Evolutionary conservation across 192 early-diverging fungal species (phyloP).

Genomic region (Allomyces macrogynus): DNA sequence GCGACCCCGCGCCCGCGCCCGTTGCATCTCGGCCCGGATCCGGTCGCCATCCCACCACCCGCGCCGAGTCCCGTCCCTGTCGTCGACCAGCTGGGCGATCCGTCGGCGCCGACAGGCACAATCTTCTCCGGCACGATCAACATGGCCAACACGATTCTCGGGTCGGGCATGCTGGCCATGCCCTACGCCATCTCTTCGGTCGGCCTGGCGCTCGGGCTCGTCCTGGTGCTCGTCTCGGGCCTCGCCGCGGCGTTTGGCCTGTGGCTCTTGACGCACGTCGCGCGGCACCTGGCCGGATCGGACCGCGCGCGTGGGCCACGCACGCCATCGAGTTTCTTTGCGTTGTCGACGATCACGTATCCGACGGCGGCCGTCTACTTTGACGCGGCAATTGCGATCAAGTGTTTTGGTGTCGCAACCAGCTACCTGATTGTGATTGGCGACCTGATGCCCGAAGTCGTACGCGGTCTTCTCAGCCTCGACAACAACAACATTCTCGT

Average conservation of each 20-base stretch:
- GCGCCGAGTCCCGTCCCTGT: too few species aligned
- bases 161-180: slow-evolving; percentile 97
- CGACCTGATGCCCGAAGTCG: slow-evolving; percentile 68
- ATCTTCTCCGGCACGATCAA: slow-evolving; percentile 31
- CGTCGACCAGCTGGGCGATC: too few species aligned
- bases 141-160: slow-evolving; percentile 86
- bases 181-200: slow-evolving; percentile 66
- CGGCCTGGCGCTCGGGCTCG: slow-evolving; percentile 61
- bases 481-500: slow-evolving; percentile 15
- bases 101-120: background rate
- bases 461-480: slow-evolving; percentile 9
- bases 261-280: slow-evolving; percentile 55
- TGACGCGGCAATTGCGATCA: slow-evolving; percentile 91
- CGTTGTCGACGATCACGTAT: slow-evolving; percentile 75
- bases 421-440: slow-evolving; percentile 91
- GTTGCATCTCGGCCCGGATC: too few species aligned
- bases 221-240: slow-evolving; percentile 61
- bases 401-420: slow-evolving; percentile 95
- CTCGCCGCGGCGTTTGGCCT: slow-evolving; percentile 59
- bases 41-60: too few species aligned
- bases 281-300: slow-evolving; percentile 42
- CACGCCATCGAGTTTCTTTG: slow-evolving; percentile 62
- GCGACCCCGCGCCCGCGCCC: too few species aligned
- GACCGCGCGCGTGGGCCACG: slow-evolving; percentile 11
- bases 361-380: slow-evolving; percentile 71